Base-by-base conservation (phyloP, 1,139 yeast genomes). In the Debaryomyces singareniensis region DNA sequence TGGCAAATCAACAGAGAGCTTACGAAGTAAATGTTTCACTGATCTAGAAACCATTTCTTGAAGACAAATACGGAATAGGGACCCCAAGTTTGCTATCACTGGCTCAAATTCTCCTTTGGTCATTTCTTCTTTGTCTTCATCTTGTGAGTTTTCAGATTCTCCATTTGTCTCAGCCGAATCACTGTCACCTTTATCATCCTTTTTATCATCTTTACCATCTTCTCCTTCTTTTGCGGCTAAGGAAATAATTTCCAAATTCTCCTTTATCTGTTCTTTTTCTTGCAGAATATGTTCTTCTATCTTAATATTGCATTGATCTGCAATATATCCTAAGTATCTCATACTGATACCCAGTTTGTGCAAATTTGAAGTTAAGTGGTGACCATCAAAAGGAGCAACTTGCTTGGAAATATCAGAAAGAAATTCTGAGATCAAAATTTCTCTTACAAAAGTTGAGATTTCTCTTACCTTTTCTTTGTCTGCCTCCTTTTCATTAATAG, bases 331-430 rank as follows among this genome's bases (percentile, higher is more conserved):
- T 46, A 91, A 67, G 50, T 91, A 89, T 59, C 98, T 81, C 62
- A 89, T 53, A 54, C 86, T 89, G 51, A 91, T 80, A 66, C 98
- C 98, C 31, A 68, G 65, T 44, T 73, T 73, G 56, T 91, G 98
- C 56, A 91, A 58, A 32, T 70, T 54, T 25, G 68, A 63, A 18
- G 86, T 63, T 46, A 91, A 71, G 45, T 87, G 91, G 4, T 59
- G 51, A 38, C 97, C 96, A 49, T 86, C 95, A 37, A 84, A 66
- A 28, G 96, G 95, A 22, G 78, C 69, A 30, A 79, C 67, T 25
- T 70, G 62, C 30, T 65, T 62, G 13, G 75, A 68, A 31, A 78
- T 52, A 23, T 74, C 83, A 9, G 58, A 56, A 37, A 91, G 64
- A 38, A 81, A 76, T 33, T 70, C 75, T 7, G 84, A 82, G 34